Base-by-base conservation (phyloP, 139 green algal genomes). In the Picochlorum sp. region DNA sequence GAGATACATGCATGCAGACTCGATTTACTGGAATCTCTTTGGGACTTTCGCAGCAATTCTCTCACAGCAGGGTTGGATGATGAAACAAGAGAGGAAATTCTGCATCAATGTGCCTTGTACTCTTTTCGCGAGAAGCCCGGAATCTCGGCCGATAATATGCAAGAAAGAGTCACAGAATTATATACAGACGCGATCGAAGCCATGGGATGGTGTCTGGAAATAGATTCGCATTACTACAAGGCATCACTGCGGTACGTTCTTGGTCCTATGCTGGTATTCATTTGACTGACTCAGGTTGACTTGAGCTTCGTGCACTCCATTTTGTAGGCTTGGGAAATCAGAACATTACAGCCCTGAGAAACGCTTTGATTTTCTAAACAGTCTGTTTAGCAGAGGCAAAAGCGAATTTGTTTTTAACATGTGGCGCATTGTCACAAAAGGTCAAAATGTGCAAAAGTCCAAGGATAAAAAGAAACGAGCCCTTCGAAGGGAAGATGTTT, bases 141-240 rank as follows among this genome's bases (percentile, higher is more conserved):
- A 20, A 18, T 24, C 1, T 56, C n/a, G 1, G n/a, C 2, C 2
- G 49, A 56, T 21, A 18, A 24, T 34, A 15, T 26, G 16, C 47
- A 54, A 10, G 47, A 20, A 20, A 20, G 15, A 24, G 47, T 21
- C 11, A 21, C 26, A 62, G 56, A 24, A 24, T 47, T 66, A 11
- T 26, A 20, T 0, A 21, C 32, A 56, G 61, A 66, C 58, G n/a
- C n/a, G 23, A 58, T 54, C 58, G 61, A 38, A 30, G 61, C 61
- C 10, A 56, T 66, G 61, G 13, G 32, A 14, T 66, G 61, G 61
- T 66, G 61, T 32, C 13, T 66, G 14, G 61, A 58, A 45, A 66
- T 56, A 21, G 15, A 56, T 44, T 26, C 21, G 24, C 15, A 24
- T 14, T 66, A 46, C 49, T 41, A 66, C 37, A 44, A 46, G 32